These are phyloP conservation scores for Juglanconis juglandina DNA, from an alignment of 2,329 filamentous ascomycete species.

Conservation along the genomic window DNA sequence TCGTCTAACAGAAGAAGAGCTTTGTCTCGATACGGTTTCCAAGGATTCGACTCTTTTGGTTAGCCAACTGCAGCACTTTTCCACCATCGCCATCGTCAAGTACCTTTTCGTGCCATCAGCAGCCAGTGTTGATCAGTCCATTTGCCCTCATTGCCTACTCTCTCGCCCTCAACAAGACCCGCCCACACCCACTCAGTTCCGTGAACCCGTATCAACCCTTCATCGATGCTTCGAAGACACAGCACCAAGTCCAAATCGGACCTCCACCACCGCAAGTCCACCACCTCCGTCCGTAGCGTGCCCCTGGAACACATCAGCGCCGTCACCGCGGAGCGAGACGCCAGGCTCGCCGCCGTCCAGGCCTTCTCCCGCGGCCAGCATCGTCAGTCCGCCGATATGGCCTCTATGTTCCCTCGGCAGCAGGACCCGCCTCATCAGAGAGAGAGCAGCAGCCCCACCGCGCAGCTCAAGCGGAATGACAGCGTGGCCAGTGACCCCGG, in stretches of 20 bases:
- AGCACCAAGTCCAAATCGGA: conserved; percentile 42
- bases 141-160: too few species aligned
- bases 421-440: conserved; percentile 14
- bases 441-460: conserved; percentile 14
- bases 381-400: conserved; percentile 33
- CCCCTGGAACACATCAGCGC: conserved; percentile 49
- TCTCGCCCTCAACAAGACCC: too few species aligned
- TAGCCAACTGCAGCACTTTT: too few species aligned
- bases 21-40: too few species aligned
- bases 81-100: too few species aligned
- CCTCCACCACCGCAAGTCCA: conserved; percentile 52
- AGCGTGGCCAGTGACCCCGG: conserved; percentile 22
- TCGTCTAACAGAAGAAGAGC: too few species aligned
- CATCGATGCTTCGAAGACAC: conserved; percentile 47
- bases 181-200: too few species aligned
- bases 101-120: too few species aligned
- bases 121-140: too few species aligned
- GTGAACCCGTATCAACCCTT: neutral
- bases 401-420: conserved; percentile 30
- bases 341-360: conserved; percentile 58
- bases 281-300: conserved; percentile 44
- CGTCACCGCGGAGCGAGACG: conserved; percentile 52
- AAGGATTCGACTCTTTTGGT: too few species aligned
- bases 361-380: conserved; percentile 55
- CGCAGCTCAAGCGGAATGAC: conserved; percentile 18